Evolutionary conservation across 2,329 filamentous ascomycete species (phyloP).

Genomic region (Plectosphaerella sp.): DNA sequence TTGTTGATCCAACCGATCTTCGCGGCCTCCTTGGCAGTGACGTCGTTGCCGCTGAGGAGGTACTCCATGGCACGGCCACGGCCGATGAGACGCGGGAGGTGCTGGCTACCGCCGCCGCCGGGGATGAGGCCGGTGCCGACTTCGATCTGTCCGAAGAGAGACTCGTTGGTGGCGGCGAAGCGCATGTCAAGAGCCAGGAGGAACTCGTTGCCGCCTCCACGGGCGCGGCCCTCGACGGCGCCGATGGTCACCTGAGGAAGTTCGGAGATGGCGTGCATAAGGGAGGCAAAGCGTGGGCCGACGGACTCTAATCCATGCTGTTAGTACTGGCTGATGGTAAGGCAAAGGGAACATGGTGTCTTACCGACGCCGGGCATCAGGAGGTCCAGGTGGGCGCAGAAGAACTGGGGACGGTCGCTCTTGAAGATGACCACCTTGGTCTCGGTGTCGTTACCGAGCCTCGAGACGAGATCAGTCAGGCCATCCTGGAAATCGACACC

Average conservation of each 20-base stretch:
- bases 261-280: neutral
- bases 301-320: neutral
- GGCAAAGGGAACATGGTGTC: neutral
- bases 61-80: neutral
- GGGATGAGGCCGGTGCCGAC: constrained; percentile 1
- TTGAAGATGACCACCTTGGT: constrained; percentile 2
- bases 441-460: neutral
- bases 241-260: constrained; percentile 1
- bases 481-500: neutral
- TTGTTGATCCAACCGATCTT: constrained; percentile 4
- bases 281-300: neutral
- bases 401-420: neutral
- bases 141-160: neutral
- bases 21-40: neutral
- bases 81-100: neutral
- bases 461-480: neutral
- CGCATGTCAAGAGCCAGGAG: constrained; percentile 1
- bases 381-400: constrained; percentile 1
- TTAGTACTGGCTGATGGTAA: neutral
- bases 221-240: neutral
- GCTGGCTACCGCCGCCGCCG: constrained; percentile 1
- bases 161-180: neutral
- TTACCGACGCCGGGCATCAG: neutral
- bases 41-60: constrained; percentile 2
- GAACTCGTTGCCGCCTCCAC: neutral